Conservation (phyloP, 768 basidiomycete genomes). For the Arthromyces matolae region DNA sequence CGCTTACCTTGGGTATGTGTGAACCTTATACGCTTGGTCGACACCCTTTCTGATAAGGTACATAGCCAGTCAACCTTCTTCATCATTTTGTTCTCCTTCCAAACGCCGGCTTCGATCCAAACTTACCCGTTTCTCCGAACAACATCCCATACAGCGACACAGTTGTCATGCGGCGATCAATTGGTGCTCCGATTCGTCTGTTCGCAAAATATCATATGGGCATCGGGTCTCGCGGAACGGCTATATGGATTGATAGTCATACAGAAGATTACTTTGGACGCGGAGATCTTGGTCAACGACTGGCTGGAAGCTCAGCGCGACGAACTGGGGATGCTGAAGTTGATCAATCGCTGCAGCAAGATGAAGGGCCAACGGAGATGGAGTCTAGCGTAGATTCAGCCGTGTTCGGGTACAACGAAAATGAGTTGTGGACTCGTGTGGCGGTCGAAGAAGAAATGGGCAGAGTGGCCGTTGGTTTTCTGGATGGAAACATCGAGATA, state of each 20-base stretch:
- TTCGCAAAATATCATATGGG: slow-evolving; percentile 52
- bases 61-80: slow-evolving; percentile 60
- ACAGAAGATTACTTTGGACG: slow-evolving; percentile 46
- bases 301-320: slow-evolving; percentile 41
- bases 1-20: slow-evolving; percentile 50
- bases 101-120: slow-evolving; percentile 34
- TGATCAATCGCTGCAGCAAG: slow-evolving; percentile 14
- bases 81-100: slow-evolving; percentile 55
- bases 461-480: slow-evolving; percentile 38
- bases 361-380: slow-evolving; percentile 23
- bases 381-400: slow-evolving; percentile 32
- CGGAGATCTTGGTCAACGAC: slow-evolving; percentile 52
- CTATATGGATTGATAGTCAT: slow-evolving; percentile 64
- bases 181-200: slow-evolving; percentile 54
- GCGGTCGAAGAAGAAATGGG: slow-evolving; percentile 48
- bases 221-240: slow-evolving; percentile 57
- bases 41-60: neutral
- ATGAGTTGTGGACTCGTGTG: slow-evolving; percentile 47
- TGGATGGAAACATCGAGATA: slow-evolving; percentile 47
- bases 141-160: slow-evolving; percentile 47
- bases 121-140: slow-evolving; percentile 20
- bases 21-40: neutral
- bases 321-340: slow-evolving; percentile 12
- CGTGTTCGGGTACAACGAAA: slow-evolving; percentile 42
- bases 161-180: slow-evolving; percentile 33